Conservation (phyloP, 495 filamentous ascomycete species). For the Clohesyomyces aquaticus region DNA sequence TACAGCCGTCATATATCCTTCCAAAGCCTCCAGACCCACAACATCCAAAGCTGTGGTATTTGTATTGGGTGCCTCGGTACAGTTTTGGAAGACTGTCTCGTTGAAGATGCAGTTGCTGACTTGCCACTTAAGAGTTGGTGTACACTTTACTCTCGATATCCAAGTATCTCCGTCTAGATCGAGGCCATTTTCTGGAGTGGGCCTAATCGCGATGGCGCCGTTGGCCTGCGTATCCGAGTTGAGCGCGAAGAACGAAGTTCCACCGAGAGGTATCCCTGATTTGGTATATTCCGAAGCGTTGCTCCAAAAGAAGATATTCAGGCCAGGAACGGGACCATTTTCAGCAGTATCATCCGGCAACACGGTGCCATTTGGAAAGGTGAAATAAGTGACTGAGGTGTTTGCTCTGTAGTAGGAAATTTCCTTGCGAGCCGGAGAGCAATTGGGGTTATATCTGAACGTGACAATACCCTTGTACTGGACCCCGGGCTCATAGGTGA, state of each 20-base stretch:
- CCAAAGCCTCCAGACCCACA: neutral
- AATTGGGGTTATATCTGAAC: neutral
- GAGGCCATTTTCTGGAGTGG: neutral
- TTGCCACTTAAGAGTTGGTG: neutral
- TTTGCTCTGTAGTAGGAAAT: neutral
- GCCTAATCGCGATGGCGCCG: neutral
- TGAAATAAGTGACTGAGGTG: neutral
- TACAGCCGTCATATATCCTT: neutral
- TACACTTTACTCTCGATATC: constrained; percentile 2
- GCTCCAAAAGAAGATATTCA: constrained; percentile 5
- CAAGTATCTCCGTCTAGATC: neutral
- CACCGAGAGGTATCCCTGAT: neutral
- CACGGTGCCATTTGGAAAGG: neutral
- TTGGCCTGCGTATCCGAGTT: neutral
- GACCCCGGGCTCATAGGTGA: neutral
- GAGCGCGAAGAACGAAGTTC: constrained; percentile 3
- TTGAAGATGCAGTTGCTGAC: neutral
- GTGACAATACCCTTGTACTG: constrained; percentile 2
- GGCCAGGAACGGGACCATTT: neutral
- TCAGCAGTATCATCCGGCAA: neutral
- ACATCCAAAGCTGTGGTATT: neutral
- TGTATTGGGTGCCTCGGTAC: neutral
- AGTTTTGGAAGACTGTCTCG: neutral
- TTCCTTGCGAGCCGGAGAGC: neutral
- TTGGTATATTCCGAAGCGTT: neutral